Conservation (phyloP, 345 rosid genomes). For the Syzygium oleosum region DNA sequence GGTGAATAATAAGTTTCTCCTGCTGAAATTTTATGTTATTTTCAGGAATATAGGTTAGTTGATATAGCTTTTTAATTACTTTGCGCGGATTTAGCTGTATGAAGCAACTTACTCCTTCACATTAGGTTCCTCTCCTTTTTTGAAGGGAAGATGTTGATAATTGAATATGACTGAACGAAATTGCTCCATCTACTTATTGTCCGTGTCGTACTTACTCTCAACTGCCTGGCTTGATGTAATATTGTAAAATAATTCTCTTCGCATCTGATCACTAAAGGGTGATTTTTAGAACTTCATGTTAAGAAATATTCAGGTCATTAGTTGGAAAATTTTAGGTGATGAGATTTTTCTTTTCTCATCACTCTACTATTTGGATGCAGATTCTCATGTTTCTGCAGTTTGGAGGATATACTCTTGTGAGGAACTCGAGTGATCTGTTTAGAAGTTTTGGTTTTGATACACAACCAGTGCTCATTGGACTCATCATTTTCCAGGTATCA, state of each 20-base stretch:
- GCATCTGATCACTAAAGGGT: background rate
- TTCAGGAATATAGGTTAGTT: background rate
- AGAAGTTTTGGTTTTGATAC: constrained; percentile 93
- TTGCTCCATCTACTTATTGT: background rate
- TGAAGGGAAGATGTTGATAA: background rate
- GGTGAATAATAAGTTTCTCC: background rate
- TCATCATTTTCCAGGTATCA: constrained; percentile 91
- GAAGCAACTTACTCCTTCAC: background rate
- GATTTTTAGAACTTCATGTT: background rate
- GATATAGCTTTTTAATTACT: background rate
- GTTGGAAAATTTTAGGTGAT: background rate
- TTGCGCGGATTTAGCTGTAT: background rate
- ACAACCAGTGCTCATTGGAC: constrained; percentile 89
- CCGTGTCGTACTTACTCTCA: background rate
- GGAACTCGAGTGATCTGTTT: constrained; percentile 92
- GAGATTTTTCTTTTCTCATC: background rate
- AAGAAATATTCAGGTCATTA: background rate
- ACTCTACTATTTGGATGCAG: constrained; percentile 22
- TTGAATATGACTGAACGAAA: background rate
- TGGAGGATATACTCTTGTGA: constrained; percentile 97
- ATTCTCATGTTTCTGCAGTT: constrained; percentile 84
- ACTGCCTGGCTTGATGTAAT: background rate
- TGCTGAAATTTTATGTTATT: background rate
- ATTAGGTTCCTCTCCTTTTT: background rate
- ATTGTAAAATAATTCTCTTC: background rate